phyloP scores from a whole-genome alignment of 331 rosid genomes.

The Erythrophleum ivorense region DNA sequence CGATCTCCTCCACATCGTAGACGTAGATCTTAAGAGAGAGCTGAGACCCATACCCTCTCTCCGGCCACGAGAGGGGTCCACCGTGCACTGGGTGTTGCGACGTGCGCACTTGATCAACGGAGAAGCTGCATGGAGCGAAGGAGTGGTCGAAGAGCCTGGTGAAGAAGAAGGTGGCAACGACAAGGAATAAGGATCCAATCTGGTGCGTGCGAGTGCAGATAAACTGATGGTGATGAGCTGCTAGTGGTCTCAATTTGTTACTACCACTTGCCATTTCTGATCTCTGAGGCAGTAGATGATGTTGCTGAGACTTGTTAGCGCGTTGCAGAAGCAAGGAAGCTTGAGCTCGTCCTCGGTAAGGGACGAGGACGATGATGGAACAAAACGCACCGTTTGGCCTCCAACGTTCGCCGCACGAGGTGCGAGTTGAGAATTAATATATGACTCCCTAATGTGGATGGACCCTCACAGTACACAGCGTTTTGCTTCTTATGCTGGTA shows the following conservation, averaged over 20 bases:
- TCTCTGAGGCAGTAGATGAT: neutral
- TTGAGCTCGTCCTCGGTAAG: neutral
- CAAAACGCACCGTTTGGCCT: neutral
- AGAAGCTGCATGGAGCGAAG: slow-evolving; percentile 45
- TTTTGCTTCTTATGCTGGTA: neutral
- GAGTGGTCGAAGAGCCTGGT: slow-evolving; percentile 61
- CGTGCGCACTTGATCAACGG: slow-evolving; percentile 35
- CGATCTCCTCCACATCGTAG: slow-evolving; percentile 74
- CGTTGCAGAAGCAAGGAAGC: neutral
- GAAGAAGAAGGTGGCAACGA: slow-evolving; percentile 69
- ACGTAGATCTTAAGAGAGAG: slow-evolving; percentile 81
- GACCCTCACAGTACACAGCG: neutral
- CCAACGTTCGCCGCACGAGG: neutral
- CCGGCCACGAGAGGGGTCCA: slow-evolving; percentile 65
- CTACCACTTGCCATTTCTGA: slow-evolving; percentile 47
- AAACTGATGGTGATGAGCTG: slow-evolving; percentile 44
- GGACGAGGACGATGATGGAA: neutral
- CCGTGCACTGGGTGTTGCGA: slow-evolving; percentile 37
- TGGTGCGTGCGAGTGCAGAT: slow-evolving; percentile 84
- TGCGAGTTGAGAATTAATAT: neutral
- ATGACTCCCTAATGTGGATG: neutral
- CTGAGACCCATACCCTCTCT: slow-evolving; percentile 65
- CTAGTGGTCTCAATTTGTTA: slow-evolving; percentile 58
- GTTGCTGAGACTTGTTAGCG: neutral
- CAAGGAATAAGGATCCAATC: slow-evolving; percentile 74